Base-by-base conservation (phyloP, 441 rosid species). In the Erysimum cheiri region DNA sequence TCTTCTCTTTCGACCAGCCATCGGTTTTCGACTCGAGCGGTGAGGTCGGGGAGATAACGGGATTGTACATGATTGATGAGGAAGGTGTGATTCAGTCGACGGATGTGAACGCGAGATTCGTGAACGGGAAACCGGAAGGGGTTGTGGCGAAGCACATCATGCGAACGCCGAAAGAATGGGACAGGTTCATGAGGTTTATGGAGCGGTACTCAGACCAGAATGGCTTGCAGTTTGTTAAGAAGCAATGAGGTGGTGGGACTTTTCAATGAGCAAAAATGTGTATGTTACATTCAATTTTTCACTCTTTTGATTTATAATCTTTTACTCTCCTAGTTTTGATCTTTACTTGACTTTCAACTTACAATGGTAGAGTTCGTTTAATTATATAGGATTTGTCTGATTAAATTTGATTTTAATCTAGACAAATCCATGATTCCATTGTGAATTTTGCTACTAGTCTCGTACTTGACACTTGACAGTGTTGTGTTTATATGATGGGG, bases 101-200 rank as follows among this genome's bases (percentile, higher is more conserved):
- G 0, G 98, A 94, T 73, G 99, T 92, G 24, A 94, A 69, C 72
- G 99, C 99, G 5, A 94, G 91, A 64, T 94, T 92, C 49, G 85
- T 92, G 0, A 90, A 94, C 4, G 98, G 99, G 64, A 92, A 85
- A 74, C 99, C 99, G 2, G 85, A 92, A 0, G 82, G 83, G 59
- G 83, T 94, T 6, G 98, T 92, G 71, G 98, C 99, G 0, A 94
- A 86, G 80, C 90, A 87, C 60, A 15, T 90, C 14, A 94, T 94
- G 99, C 79, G 93, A 52, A 41, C 87, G 0, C 97, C 95, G 0
- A 80, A 85, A 15, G 99, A 92, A 11, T 90, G 99, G 97, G 99
- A 92, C 64, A 82, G 99, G 69, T 92, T 95, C 84, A 90, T 90
- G 99, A 87, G 98, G 78, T 95, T 95, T 83, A 90, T 95, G 98